phyloP scores from a whole-genome alignment of 163 green algal species.

The Scenedesmus sp. region DNA sequence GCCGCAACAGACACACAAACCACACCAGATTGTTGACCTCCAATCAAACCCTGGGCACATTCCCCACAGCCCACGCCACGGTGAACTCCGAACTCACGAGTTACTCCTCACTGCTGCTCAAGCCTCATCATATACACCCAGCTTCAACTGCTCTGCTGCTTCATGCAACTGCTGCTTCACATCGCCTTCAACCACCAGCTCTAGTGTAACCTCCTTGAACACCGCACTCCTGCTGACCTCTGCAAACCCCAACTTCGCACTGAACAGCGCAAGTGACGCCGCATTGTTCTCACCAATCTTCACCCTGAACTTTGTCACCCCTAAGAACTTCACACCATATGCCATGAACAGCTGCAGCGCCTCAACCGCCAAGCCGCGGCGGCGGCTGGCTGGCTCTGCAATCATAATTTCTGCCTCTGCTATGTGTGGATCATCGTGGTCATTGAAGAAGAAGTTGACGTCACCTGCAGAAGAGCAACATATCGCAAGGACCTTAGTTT shows the following conservation, averaged over 20 bases:
- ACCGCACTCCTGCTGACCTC: constrained; percentile 47
- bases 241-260: constrained; percentile 37
- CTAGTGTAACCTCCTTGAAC: constrained; percentile 45
- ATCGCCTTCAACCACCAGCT: constrained; percentile 16
- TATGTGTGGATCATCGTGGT: constrained; percentile 70
- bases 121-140: constrained; percentile 23
- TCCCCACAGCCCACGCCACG: no score
- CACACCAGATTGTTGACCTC: no score
- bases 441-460: constrained; percentile 89
- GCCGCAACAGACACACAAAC: no score
- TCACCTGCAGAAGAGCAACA: constrained; percentile 63
- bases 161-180: constrained; percentile 8
- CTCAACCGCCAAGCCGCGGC: constrained; percentile 77
- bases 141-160: neutral
- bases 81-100: no score
- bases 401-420: constrained; percentile 88
- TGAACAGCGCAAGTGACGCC: constrained; percentile 54
- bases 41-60: no score
- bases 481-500: neutral
- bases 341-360: constrained; percentile 86
- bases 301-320: constrained; percentile 50
- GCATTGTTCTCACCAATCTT: constrained; percentile 58
- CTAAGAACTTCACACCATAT: constrained; percentile 68
- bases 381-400: constrained; percentile 67
- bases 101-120: neutral